Conservation (phyloP, 2,329 filamentous ascomycete genomes). For the Zopfia rhizophila region DNA sequence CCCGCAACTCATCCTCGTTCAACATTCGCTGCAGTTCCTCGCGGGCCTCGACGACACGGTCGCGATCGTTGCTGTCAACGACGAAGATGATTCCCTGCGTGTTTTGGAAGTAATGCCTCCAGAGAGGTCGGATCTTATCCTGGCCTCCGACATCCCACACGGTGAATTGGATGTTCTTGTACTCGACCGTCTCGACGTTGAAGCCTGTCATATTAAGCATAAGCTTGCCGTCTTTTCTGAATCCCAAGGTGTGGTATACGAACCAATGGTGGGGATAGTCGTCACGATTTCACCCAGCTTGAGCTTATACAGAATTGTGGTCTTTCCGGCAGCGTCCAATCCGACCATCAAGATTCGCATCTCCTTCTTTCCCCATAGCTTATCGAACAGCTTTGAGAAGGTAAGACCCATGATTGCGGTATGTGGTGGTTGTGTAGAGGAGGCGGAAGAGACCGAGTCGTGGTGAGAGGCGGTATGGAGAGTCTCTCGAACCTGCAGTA, state of each 20-base stretch:
- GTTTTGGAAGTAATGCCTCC: slow-evolving; percentile 96
- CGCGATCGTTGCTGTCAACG: slow-evolving; percentile 92
- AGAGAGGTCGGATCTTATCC: slow-evolving; percentile 97
- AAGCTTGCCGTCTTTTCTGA: slow-evolving; percentile 30
- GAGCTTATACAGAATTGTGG: slow-evolving; percentile 98
- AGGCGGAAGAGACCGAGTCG: slow-evolving; percentile 29
- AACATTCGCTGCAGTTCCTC: slow-evolving; percentile 97
- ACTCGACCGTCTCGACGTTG: slow-evolving; percentile 98
- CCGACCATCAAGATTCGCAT: slow-evolving; percentile 99
- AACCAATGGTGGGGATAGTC: slow-evolving; percentile 93
- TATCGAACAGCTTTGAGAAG: slow-evolving; percentile 96
- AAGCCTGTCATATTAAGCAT: slow-evolving; percentile 66
- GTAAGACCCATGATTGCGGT: slow-evolving; percentile 87
- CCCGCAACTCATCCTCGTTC: slow-evolving; percentile 97
- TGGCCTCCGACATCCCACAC: slow-evolving; percentile 99
- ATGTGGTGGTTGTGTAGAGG: slow-evolving; percentile 39
- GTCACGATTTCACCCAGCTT: slow-evolving; percentile 98
- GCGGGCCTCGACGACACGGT: slow-evolving; percentile 90
- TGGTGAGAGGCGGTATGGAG: slow-evolving; percentile 41
- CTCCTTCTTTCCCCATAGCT: slow-evolving; percentile 99
- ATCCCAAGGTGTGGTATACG: slow-evolving; percentile 31
- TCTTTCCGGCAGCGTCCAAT: slow-evolving; percentile 98
- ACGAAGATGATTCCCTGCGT: slow-evolving; percentile 99
- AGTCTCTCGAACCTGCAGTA: slow-evolving; percentile 50
- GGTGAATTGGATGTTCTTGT: slow-evolving; percentile 99